A percentile compares a stretch with the other conserved stretches of the same genome.
Conservation (phyloP, 768 basidiomycete species). For the Sarcodon sp. region DNA sequence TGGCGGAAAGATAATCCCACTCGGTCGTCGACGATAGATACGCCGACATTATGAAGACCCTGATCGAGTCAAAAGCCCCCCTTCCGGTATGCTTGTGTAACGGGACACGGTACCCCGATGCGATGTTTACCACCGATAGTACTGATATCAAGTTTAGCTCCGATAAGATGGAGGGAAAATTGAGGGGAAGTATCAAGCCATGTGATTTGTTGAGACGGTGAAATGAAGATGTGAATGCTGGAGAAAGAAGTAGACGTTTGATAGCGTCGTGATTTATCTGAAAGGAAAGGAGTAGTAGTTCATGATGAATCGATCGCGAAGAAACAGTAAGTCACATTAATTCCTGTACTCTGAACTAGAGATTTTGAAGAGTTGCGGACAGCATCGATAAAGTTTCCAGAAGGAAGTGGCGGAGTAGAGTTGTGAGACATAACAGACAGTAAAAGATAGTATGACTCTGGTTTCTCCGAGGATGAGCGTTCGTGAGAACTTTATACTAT, state of each 20-base stretch:
- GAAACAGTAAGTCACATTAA: slow-evolving; percentile 31
- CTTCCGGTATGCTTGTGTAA: slow-evolving; percentile 62
- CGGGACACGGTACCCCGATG: slow-evolving; percentile 65
- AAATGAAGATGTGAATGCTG: slow-evolving; percentile 50
- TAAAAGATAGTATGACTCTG: neutral
- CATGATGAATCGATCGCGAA: neutral
- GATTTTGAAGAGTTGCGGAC: slow-evolving; percentile 40
- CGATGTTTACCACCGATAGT: slow-evolving; percentile 74
- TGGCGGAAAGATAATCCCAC: slow-evolving; percentile 47
- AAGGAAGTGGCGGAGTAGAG: slow-evolving; percentile 23
- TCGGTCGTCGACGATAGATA: slow-evolving; percentile 52
- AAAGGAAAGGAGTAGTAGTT: neutral
- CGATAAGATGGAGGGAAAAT: slow-evolving; percentile 56
- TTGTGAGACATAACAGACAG: neutral
- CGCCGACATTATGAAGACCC: slow-evolving; percentile 58
- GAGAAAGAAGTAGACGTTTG: slow-evolving; percentile 47
- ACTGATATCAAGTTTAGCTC: slow-evolving; percentile 78
- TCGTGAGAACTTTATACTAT: too few relatives aligned
- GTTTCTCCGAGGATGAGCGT: too few relatives aligned
- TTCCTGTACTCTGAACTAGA: slow-evolving; percentile 31
- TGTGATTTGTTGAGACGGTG: slow-evolving; percentile 48
- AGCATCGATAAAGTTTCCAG: slow-evolving; percentile 33
- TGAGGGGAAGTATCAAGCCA: slow-evolving; percentile 67
- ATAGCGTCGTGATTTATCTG: slow-evolving; percentile 51
- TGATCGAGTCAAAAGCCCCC: slow-evolving; percentile 77